A percentile compares a stretch with the other conserved stretches of the same genome.
Conservation (phyloP, 2,329 filamentous ascomycete genomes). For the Sclerotiophoma versabilis region DNA sequence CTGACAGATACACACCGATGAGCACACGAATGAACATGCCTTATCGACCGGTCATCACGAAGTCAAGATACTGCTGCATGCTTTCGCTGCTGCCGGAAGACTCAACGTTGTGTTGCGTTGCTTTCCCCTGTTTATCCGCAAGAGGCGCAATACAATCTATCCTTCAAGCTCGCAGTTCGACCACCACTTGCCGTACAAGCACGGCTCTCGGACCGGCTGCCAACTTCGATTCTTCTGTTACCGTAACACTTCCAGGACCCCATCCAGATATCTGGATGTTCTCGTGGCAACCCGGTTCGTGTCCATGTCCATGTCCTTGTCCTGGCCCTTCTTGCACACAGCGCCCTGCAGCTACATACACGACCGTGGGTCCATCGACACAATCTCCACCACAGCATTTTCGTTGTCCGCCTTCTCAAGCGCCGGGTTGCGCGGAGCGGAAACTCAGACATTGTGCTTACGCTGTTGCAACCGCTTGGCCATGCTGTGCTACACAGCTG, state of each 20-base stretch:
- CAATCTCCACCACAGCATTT: constrained; percentile 8
- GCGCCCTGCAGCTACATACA: constrained; percentile 11
- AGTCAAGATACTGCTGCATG: constrained; percentile 3
- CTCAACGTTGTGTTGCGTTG: background rate
- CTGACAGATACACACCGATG: background rate
- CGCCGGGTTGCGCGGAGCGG: background rate
- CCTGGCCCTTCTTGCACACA: background rate
- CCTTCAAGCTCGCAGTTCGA: background rate
- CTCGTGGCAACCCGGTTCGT: constrained; percentile 15
- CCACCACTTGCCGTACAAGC: background rate
- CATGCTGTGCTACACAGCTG: constrained; percentile 9
- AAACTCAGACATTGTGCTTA: background rate
- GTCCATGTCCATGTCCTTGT: background rate
- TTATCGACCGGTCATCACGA: background rate
- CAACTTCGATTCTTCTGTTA: constrained; percentile 14
- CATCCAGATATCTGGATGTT: constrained; percentile 5
- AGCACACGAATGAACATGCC: background rate
- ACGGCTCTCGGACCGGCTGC: background rate
- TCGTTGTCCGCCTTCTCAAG: background rate
- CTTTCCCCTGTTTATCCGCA: background rate
- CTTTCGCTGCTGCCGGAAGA: background rate
- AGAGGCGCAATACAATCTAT: background rate
- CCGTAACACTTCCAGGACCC: constrained; percentile 4
- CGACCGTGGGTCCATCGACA: background rate
- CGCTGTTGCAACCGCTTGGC: constrained; percentile 2